Conservation (phyloP, 345 rosid genomes). For the Cardamine resedifolia region DNA sequence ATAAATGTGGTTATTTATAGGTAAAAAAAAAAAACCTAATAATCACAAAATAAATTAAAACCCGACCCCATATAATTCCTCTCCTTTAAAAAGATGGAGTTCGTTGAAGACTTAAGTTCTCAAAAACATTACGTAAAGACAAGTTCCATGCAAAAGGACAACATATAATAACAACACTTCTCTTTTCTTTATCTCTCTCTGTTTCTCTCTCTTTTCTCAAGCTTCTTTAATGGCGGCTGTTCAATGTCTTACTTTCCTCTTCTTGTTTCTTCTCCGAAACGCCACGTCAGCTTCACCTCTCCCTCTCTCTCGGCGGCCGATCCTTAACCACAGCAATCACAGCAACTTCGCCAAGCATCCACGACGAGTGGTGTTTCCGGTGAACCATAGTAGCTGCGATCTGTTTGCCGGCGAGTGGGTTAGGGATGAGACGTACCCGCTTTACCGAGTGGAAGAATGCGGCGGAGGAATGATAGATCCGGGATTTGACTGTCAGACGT, state of each 20-base stretch:
- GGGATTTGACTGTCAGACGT: constrained; percentile 73
- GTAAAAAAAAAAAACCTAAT: neutral
- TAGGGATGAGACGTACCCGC: constrained; percentile 66
- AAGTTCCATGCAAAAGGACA: constrained; percentile 36
- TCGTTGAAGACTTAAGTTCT: neutral
- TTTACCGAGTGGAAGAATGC: constrained; percentile 52
- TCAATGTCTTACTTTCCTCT: constrained; percentile 31
- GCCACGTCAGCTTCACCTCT: constrained; percentile 20
- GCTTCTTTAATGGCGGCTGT: constrained; percentile 32
- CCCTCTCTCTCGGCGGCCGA: constrained; percentile 11
- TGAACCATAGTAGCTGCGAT: constrained; percentile 47
- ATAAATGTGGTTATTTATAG: constrained; percentile 32
- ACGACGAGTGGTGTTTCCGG: constrained; percentile 9
- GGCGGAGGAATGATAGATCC: constrained; percentile 70
- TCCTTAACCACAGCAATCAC: neutral
- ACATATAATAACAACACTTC: constrained; percentile 22
- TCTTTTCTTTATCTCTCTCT: neutral
- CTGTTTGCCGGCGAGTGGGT: constrained; percentile 73
- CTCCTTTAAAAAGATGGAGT: constrained; percentile 12
- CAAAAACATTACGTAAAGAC: constrained; percentile 19
- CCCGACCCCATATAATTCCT: constrained; percentile 6
- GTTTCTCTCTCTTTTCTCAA: constrained; percentile 5
- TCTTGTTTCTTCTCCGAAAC: constrained; percentile 29
- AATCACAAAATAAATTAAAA: neutral
- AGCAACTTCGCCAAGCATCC: constrained; percentile 36